Percentiles rank a stretch among this genome's conserved stretches.
Evolutionary conservation across 2,329 filamentous ascomycete species (phyloP).

Genomic region (Sporothrix pseudoabietina): DNA sequence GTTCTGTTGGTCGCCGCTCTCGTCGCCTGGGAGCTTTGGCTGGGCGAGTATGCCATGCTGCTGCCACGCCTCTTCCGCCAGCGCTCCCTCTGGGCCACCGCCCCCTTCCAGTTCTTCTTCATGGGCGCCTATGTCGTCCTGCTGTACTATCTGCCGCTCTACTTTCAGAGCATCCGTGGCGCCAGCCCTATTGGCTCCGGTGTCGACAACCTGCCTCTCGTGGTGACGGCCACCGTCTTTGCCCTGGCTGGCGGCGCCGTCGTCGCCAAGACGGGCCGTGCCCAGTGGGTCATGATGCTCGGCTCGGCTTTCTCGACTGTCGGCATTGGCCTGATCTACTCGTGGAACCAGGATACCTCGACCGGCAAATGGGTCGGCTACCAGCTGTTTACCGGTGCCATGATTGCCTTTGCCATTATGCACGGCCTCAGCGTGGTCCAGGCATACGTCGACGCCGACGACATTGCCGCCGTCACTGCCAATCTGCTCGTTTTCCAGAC

Average conservation of each 20-base stretch:
- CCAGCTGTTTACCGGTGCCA: constrained; percentile 31
- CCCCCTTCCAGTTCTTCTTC: constrained; percentile 47
- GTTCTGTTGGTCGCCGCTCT: constrained; percentile 38
- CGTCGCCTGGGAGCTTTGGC: constrained; percentile 40
- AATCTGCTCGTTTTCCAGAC: constrained; percentile 60
- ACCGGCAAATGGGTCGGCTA: constrained; percentile 46
- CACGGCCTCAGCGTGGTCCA: constrained; percentile 49
- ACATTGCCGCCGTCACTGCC: constrained; percentile 46
- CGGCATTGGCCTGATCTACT: constrained; percentile 42
- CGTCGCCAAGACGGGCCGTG: constrained; percentile 37
- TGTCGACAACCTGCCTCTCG: constrained; percentile 43
- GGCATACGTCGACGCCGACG: constrained; percentile 46
- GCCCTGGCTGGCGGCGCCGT: constrained; percentile 38
- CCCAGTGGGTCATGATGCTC: constrained; percentile 28
- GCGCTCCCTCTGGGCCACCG: constrained; percentile 47
- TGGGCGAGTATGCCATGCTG: constrained; percentile 54
- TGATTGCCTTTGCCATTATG: constrained; percentile 43
- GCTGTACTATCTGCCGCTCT: constrained; percentile 53
- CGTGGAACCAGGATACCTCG: constrained; percentile 38
- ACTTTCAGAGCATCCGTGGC: constrained; percentile 52
- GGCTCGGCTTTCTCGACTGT: constrained; percentile 38
- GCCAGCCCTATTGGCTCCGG: constrained; percentile 43
- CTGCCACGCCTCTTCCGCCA: constrained; percentile 48
- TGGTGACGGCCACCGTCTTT: constrained; percentile 40
- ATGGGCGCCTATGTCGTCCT: constrained; percentile 48